Evolutionary conservation across 2,329 filamentous ascomycete genomes (phyloP).

Genomic region (Diaporthe citrichinensis): DNA sequence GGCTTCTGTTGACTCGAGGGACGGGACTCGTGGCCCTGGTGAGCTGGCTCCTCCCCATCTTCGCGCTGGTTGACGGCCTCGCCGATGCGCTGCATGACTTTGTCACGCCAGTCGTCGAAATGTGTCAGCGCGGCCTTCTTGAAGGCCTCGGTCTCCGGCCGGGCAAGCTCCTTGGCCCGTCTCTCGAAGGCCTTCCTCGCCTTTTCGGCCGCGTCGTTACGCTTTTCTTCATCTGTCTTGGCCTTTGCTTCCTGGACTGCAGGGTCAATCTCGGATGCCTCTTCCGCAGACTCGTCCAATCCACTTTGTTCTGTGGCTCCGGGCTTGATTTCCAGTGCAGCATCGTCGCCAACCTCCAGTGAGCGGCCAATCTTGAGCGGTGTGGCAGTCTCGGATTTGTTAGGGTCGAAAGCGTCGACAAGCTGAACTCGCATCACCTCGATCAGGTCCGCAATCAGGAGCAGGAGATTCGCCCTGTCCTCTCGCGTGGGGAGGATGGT

Average conservation of each 20-base stretch:
- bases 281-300: background rate
- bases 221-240: slow-evolving; percentile 9
- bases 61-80: slow-evolving; percentile 71
- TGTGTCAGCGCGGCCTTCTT: slow-evolving; percentile 72
- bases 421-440: slow-evolving; percentile 42
- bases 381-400: slow-evolving; percentile 27
- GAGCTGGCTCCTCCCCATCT: slow-evolving; percentile 60
- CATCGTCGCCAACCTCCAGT: background rate
- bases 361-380: slow-evolving; percentile 28
- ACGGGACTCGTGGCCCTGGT: slow-evolving; percentile 62
- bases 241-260: background rate
- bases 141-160: slow-evolving; percentile 53
- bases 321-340: slow-evolving; percentile 9
- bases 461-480: slow-evolving; percentile 42
- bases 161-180: slow-evolving; percentile 43
- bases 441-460: slow-evolving; percentile 41
- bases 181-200: slow-evolving; percentile 38
- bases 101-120: slow-evolving; percentile 83
- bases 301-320: background rate
- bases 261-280: background rate
- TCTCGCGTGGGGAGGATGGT: slow-evolving; percentile 44
- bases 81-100: slow-evolving; percentile 77
- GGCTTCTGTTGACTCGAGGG: slow-evolving; percentile 58
- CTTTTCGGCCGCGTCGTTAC: slow-evolving; percentile 14
- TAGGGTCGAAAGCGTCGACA: slow-evolving; percentile 42